Evolutionary conservation across 1,284 basidiomycete genomes (phyloP).

Genomic region (Sphaerobolus stellatus): DNA sequence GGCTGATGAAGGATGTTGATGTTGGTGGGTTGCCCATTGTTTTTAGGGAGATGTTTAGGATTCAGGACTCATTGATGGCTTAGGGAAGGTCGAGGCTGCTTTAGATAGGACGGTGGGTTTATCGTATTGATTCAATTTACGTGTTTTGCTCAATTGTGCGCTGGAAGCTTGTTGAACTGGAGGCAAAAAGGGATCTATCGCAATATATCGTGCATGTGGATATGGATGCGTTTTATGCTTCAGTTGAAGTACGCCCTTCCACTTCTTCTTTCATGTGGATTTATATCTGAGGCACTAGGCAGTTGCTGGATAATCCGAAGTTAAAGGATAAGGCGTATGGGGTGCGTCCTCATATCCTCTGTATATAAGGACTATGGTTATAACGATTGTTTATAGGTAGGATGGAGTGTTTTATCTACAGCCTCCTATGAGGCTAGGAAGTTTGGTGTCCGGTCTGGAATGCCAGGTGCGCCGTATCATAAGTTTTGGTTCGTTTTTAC

Average conservation of each 20-base stretch:
- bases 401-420: slow-evolving; percentile 76
- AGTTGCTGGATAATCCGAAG: slow-evolving; percentile 72
- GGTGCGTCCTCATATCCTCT: slow-evolving; percentile 45
- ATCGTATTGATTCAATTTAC: background rate
- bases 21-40: slow-evolving; percentile 47
- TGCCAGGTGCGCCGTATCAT: slow-evolving; percentile 58
- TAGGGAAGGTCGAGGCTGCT: slow-evolving; percentile 52
- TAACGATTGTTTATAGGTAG: slow-evolving; percentile 51
- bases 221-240: slow-evolving; percentile 78
- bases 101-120: slow-evolving; percentile 51
- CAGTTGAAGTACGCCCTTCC: slow-evolving; percentile 51
- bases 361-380: background rate
- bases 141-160: background rate
- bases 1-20: slow-evolving; percentile 55
- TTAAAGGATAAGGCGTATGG: slow-evolving; percentile 86
- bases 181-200: slow-evolving; percentile 74
- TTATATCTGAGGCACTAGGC: slow-evolving; percentile 32
- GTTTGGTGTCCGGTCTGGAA: slow-evolving; percentile 85
- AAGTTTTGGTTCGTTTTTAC: background rate
- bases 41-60: background rate
- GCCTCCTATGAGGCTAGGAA: slow-evolving; percentile 91
- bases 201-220: slow-evolving; percentile 87
- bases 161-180: slow-evolving; percentile 70
- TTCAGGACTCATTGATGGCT: background rate
- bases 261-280: slow-evolving; percentile 24